Conservation (phyloP, 768 basidiomycete genomes). For the Rubroboletus pulcherrimus region DNA sequence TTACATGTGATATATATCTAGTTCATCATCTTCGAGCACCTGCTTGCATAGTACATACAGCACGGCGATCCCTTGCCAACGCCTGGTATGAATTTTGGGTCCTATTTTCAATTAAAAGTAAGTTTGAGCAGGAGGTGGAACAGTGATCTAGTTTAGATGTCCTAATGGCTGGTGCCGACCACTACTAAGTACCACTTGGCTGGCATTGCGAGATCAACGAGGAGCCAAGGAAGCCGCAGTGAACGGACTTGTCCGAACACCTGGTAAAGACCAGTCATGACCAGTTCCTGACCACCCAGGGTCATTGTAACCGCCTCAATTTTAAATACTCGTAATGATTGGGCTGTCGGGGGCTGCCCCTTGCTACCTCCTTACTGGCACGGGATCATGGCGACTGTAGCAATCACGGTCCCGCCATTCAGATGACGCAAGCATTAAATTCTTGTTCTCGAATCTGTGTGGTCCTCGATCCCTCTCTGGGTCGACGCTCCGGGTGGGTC, state of each 20-base stretch:
- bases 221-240: background rate
- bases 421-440: background rate
- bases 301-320: background rate
- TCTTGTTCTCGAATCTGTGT: background rate
- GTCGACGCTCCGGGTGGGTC: background rate
- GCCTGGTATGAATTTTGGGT: background rate
- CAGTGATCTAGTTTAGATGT: background rate
- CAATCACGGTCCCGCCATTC: background rate
- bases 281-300: background rate
- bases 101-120: background rate
- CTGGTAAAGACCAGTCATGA: background rate
- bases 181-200: background rate
- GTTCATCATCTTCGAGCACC: background rate
- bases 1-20: conserved; percentile 1
- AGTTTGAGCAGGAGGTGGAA: too few species aligned
- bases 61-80: background rate
- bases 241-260: background rate
- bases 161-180: background rate
- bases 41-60: background rate
- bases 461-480: too few species aligned
- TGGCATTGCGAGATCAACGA: background rate
- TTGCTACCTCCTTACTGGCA: background rate
- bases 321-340: background rate
- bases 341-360: background rate
- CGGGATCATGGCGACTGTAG: background rate